Evolutionary conservation across 1,139 yeast species (phyloP).

Genomic region (Candida buenavistaensis): DNA sequence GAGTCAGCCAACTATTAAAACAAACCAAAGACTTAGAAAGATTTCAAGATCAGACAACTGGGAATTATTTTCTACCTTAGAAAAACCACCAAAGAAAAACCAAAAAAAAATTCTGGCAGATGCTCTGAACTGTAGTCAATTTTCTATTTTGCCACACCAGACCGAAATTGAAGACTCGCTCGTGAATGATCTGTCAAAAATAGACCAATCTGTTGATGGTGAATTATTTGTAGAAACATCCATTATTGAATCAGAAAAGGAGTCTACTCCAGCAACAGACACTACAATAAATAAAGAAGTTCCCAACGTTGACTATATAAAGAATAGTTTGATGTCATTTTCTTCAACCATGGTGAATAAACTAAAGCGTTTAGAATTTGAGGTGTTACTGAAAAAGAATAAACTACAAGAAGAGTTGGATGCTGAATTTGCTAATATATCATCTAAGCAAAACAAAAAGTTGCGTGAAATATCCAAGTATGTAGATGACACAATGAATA

Average conservation of each 20-base stretch:
- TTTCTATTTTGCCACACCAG: no score
- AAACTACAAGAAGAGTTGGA: conserved; percentile 17
- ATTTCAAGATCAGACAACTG: neutral
- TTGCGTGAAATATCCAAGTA: conserved; percentile 11
- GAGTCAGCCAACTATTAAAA: conserved; percentile 4
- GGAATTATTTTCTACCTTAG: no score
- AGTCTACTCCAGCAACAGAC: no score
- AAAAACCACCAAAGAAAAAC: no score
- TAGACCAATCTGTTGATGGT: no score
- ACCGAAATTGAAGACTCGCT: no score
- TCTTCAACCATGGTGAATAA: conserved; percentile 15
- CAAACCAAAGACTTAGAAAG: neutral
- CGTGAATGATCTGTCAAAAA: no score
- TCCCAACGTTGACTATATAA: neutral
- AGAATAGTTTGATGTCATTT: conserved; percentile 13
- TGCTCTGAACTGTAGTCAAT: no score
- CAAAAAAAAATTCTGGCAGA: no score
- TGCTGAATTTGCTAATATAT: conserved; percentile 14
- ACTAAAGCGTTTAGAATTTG: conserved; percentile 17
- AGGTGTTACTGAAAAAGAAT: conserved; percentile 13
- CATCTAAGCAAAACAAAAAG: conserved; percentile 9
- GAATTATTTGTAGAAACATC: no score
- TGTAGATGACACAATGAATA: conserved; percentile 12
- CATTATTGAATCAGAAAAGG: no score
- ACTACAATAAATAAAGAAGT: no score